phyloP scores from a whole-genome alignment of 257 asterid genomes.

The Solanum ossicruentum region DNA sequence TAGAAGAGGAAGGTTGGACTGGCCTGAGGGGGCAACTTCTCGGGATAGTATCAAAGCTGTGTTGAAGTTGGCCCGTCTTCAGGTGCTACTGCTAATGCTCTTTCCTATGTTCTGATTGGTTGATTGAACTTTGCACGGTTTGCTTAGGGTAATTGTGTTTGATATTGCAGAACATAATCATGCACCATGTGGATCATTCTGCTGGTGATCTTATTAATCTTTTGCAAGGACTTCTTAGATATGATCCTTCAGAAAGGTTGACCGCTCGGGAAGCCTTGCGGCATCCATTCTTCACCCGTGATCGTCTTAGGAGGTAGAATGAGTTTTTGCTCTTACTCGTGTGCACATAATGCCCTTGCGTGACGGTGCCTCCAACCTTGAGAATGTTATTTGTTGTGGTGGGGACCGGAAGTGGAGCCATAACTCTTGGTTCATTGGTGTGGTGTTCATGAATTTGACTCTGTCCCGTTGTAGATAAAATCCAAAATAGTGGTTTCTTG shows the following conservation, averaged over 20 bases:
- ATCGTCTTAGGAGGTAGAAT: conserved; percentile 12
- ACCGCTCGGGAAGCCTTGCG: conserved; percentile 64
- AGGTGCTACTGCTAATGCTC: conserved; percentile 5
- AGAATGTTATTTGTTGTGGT: not conserved
- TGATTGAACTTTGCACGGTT: not conserved
- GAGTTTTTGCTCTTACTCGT: not conserved
- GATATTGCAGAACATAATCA: conserved; percentile 38
- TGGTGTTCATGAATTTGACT: not conserved
- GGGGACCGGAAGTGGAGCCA: not conserved
- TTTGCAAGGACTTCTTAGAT: conserved; percentile 69
- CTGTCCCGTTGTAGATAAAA: not conserved
- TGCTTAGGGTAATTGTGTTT: not conserved
- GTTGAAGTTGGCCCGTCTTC: conserved; percentile 59
- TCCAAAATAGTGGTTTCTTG: not conserved
- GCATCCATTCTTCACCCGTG: conserved; percentile 67
- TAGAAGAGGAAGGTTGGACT: conserved; percentile 61
- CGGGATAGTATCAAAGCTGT: conserved; percentile 79
- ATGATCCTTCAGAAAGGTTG: conserved; percentile 63
- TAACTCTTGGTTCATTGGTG: not conserved
- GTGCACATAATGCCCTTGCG: not conserved
- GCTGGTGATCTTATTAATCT: conserved; percentile 79
- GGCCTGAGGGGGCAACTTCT: conserved; percentile 87
- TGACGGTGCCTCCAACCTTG: not conserved
- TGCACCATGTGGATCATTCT: conserved; percentile 94
- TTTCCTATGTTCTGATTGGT: not conserved